These are phyloP conservation scores for Diplodia sapinea DNA, from an alignment of 2,329 filamentous ascomycete species.

Conservation along the genomic window DNA sequence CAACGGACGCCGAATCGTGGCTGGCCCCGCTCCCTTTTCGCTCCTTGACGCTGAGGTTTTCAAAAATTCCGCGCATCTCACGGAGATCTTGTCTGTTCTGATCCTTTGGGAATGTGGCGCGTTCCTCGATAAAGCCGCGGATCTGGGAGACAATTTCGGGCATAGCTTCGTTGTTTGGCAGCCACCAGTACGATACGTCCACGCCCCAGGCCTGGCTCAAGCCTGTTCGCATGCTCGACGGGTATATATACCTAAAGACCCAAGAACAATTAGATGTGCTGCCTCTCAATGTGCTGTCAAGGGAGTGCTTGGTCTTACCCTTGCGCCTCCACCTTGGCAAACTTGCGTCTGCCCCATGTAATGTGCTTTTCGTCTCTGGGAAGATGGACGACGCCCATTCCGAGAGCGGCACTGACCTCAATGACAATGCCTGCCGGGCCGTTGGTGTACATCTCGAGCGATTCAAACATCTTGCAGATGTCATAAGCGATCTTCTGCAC, in stretches of 20 bases:
- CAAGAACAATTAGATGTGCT: conserved; percentile 20
- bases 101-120: conserved; percentile 61
- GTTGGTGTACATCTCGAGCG: conserved; percentile 73
- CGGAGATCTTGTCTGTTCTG: conserved; percentile 67
- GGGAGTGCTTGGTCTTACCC: conserved; percentile 65
- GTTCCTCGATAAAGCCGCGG: conserved; percentile 80
- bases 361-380: conserved; percentile 73
- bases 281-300: background rate
- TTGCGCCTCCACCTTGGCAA: conserved; percentile 76
- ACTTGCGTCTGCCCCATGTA: conserved; percentile 79
- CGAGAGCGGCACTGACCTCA: conserved; percentile 75
- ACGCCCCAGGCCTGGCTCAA: conserved; percentile 79
- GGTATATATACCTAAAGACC: conserved; percentile 76
- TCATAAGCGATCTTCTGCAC: conserved; percentile 68
- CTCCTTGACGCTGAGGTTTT: conserved; percentile 41
- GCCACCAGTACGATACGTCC: conserved; percentile 83
- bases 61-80: conserved; percentile 74
- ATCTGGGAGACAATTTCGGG: conserved; percentile 76
- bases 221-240: conserved; percentile 72
- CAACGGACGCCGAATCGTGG: conserved; percentile 16
- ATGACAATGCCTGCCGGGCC: conserved; percentile 74
- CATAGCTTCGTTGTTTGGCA: conserved; percentile 79
- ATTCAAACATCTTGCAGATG: conserved; percentile 79
- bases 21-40: conserved; percentile 12
- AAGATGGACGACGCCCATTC: conserved; percentile 79